Percentiles rank a stretch among this genome's conserved stretches.
These are phyloP conservation scores for Selaginella tamariscina DNA, from an alignment of 75 land plant genomes.

Conservation along the genomic window DNA sequence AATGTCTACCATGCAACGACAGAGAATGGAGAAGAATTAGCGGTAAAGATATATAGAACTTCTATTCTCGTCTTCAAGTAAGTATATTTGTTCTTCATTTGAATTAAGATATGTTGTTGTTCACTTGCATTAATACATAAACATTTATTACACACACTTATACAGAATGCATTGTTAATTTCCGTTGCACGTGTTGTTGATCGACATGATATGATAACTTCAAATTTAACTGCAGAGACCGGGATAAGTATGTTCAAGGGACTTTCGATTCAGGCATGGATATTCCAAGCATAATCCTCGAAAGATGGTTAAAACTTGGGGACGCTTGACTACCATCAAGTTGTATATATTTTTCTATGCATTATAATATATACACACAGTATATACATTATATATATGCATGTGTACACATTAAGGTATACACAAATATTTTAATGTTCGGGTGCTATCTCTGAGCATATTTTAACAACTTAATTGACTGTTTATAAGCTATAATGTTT, in stretches of 20 bases:
- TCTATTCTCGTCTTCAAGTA: slow-evolving; percentile 95
- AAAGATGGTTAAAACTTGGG: slow-evolving; percentile 99
- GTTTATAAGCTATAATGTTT: too few relatives aligned
- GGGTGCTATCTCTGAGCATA: too few relatives aligned
- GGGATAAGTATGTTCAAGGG: slow-evolving; percentile 96
- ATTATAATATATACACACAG: too few relatives aligned
- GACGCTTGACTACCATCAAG: too few relatives aligned
- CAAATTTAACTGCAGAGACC: slow-evolving; percentile 62
- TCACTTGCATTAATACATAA: not conserved
- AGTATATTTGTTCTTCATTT: too few relatives aligned
- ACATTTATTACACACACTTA: not conserved
- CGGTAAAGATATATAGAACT: slow-evolving; percentile 90
- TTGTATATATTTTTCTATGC: too few relatives aligned
- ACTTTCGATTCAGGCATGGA: slow-evolving; percentile 85
- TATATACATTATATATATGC: too few relatives aligned
- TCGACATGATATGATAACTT: too few relatives aligned
- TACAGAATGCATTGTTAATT: not conserved
- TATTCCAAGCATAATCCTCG: slow-evolving; percentile 89
- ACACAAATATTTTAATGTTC: too few relatives aligned
- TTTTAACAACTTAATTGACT: too few relatives aligned
- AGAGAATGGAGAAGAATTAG: slow-evolving; percentile 70
- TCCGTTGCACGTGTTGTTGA: not conserved
- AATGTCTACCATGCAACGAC: slow-evolving; percentile 97
- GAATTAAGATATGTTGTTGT: slow-evolving; percentile 3
- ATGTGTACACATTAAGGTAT: too few relatives aligned